Base-by-base conservation (phyloP, 257 asterid species). In the Forsythia viridissima region DNA sequence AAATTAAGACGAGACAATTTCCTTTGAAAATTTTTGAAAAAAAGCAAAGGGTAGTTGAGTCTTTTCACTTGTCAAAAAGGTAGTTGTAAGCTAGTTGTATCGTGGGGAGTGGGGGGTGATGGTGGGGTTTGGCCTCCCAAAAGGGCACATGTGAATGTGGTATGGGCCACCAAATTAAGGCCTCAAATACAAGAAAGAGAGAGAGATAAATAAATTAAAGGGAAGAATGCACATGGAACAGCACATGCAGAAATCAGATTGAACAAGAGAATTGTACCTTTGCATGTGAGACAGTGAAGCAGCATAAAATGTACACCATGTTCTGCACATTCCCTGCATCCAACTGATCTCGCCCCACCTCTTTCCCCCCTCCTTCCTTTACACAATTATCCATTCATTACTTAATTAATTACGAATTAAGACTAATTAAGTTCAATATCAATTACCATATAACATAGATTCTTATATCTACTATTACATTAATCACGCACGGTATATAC, bases 251-350 rank as follows among this genome's bases (percentile, higher is more conserved):
- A 20, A 57, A 48, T 48, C 51, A 43, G 51, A 42, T 72, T 3
- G 77, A 38, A 55, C 48, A 1, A 13, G 61, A 21, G n/a, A 18
- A 65, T 16, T 10, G 73, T 18, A 36, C 59, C 20, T 16, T 41
- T 40, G 91, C 91, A 88, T 87, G 96, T 87, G 87, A 84, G 89
- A 89, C 91, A 89, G 86, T 88, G 92, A 85, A 86, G 90, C 91
- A 90, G 88, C 91, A 92, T 80, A 71, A 82, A 73, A 84, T 80
- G 88, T 84, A 84, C 82, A 77, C 82, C 88, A 87, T 84, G 86
- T 87, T 84, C 88, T 80, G 81, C 88, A 87, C 90, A 87, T 87
- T 87, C 90, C 87, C 87, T 78, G 84, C 86, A 84, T 65, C 71
- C 72, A 9, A 57, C 75, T 75, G 67, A 42, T 30, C 16, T 37